Evolutionary conservation across 1,139 yeast species (phyloP).

Genomic region (Yamadazyma diospyri): DNA sequence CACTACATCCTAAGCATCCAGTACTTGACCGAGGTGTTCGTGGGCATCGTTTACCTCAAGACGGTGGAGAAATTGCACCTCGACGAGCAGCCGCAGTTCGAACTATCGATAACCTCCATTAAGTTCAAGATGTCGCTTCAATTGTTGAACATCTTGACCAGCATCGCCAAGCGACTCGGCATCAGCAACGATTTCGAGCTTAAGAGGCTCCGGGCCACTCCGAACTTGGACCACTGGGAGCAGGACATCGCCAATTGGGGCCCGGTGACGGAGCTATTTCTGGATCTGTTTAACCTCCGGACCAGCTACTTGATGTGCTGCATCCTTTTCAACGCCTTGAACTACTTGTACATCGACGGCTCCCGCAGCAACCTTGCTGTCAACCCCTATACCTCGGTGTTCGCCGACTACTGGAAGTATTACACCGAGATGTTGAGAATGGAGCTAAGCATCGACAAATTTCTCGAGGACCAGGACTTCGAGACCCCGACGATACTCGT

Average conservation of each 20-base stretch:
- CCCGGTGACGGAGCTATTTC: constrained; percentile 36
- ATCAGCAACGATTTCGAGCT: neutral
- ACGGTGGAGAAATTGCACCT: neutral
- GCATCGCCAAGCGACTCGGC: constrained; percentile 5
- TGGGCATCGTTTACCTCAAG: constrained; percentile 25
- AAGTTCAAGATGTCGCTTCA: constrained; percentile 11
- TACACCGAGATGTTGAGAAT: constrained; percentile 54
- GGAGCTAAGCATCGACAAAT: constrained; percentile 62
- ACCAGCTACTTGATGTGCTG: constrained; percentile 29
- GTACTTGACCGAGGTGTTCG: constrained; percentile 46
- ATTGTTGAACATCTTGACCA: constrained; percentile 8
- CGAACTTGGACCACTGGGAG: constrained; percentile 28
- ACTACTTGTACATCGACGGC: constrained; percentile 44
- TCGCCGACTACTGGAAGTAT: constrained; percentile 61
- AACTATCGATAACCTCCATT: constrained; percentile 3
- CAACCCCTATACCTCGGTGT: constrained; percentile 59
- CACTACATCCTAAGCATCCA: constrained; percentile 50
- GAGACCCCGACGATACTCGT: constrained; percentile 49
- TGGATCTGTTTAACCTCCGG: constrained; percentile 32
- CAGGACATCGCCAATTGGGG: constrained; percentile 48
- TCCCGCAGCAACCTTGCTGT: constrained; percentile 36
- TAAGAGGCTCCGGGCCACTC: neutral
- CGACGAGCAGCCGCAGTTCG: neutral
- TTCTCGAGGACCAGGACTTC: constrained; percentile 44
- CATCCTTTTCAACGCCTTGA: constrained; percentile 48